Base-by-base conservation (phyloP, 805 yeast genomes). In the Gaillardinia entomophila region DNA sequence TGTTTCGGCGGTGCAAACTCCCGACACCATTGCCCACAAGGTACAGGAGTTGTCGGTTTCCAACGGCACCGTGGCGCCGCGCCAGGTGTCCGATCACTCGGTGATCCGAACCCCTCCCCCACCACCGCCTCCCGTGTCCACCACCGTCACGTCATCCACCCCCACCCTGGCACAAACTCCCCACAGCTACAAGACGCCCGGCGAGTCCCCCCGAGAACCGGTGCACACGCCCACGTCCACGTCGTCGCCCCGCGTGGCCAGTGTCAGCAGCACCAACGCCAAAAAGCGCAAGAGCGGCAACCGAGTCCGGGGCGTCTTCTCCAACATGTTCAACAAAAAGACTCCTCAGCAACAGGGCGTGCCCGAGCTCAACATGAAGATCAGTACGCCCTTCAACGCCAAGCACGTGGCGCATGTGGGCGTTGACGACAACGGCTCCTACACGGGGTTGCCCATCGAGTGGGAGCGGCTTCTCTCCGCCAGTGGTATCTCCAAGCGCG, bases 331-430 rank as follows among this genome's bases (percentile, higher is more conserved):
- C 42, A 62, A 66, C 33, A 58, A 70, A 26, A 51, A 54, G 6
- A 42, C 46, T 17, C 16, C 30, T 7, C 26, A 30, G 14, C 26
- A 35, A 8, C 24, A 41, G 6, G 26, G 43, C 2, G 41, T 46
- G 16, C 42, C 48, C 16, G 41, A 46, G 20, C 34, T 42, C 16
- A 62, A 58, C 46, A 62, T 63, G 64, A 77, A 77, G 43, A 92
- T 90, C 31, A 84, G 95, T n/a, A 80, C 87, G 0, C 98, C 98
- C 0, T 87, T 82, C 55, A 87, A 86, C 49, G 82, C 92, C 12
- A 80, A 85, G 50, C 96, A 89, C 51, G 82, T 87, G 23, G 87
- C 92, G 12, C 97, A 92, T 50, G 97, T 92, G 7, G 96, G 95
- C 16, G 80, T 85, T 31, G 96, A 90, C 55, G 75, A 73, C 41